phyloP scores from a whole-genome alignment of 306 rosid genomes.

The Malus orientalis region DNA sequence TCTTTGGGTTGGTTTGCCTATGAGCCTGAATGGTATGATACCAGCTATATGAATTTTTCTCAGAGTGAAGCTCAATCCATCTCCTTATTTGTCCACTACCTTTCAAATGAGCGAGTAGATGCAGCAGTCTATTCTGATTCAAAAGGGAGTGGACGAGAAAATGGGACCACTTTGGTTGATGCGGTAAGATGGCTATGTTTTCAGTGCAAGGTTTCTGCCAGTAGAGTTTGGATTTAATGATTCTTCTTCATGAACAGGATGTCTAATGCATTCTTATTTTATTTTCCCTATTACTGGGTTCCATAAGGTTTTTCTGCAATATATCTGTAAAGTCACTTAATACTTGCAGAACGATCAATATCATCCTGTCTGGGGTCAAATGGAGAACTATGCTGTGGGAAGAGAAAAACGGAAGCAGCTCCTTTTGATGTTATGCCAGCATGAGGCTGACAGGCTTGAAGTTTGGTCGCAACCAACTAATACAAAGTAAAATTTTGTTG shows the following conservation, averaged over 20 bases:
- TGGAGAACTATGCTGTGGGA: conserved; percentile 74
- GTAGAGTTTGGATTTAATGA: background rate
- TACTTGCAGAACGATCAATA: conserved; percentile 50
- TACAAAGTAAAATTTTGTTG: conserved; percentile 48
- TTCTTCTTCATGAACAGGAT: background rate
- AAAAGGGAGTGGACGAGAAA: conserved; percentile 70
- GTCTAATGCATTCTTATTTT: background rate
- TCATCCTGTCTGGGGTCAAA: conserved; percentile 98
- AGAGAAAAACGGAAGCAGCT: conserved; percentile 84
- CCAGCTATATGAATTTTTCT: conserved; percentile 59
- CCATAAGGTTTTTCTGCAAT: conserved; percentile 12
- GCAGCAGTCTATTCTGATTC: conserved; percentile 42
- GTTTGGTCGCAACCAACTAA: conserved; percentile 96
- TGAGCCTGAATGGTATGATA: conserved; percentile 83
- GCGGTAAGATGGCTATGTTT: conserved; percentile 45
- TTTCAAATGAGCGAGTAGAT: conserved; percentile 65
- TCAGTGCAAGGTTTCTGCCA: conserved; percentile 3
- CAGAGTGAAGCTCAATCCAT: conserved; percentile 95
- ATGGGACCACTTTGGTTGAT: conserved; percentile 52
- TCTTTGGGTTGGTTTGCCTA: conserved; percentile 90
- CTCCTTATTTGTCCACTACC: conserved; percentile 72
- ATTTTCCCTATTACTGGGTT: background rate
- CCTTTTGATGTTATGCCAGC: conserved; percentile 85
- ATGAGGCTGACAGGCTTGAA: conserved; percentile 96
- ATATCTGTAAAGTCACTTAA: conserved; percentile 15